Evolutionary conservation across 345 rosid genomes (phyloP).

Genomic region (Pugionium dolabratum): DNA sequence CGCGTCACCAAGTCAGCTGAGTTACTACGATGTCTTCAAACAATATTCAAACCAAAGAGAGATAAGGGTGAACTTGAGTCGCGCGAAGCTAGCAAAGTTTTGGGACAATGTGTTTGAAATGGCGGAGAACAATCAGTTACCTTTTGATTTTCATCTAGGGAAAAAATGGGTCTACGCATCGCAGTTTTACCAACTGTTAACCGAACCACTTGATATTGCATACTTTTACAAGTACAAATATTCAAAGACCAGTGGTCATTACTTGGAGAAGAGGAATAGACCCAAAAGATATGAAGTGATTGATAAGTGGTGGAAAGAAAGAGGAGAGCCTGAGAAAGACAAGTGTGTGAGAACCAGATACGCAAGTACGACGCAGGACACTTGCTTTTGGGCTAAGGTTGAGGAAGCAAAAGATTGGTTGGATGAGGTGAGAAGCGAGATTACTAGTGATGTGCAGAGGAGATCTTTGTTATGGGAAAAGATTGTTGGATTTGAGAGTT

Average conservation of each 20-base stretch:
- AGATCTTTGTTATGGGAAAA: constrained; percentile 37
- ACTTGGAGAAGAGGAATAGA: constrained; percentile 56
- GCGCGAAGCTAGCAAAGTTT: constrained; percentile 59
- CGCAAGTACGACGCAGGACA: constrained; percentile 73
- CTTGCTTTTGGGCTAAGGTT: constrained; percentile 85
- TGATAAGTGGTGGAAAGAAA: constrained; percentile 64
- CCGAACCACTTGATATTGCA: constrained; percentile 79
- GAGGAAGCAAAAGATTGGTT: constrained; percentile 73
- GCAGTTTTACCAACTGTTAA: constrained; percentile 65
- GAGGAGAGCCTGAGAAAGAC: background rate
- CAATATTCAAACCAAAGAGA: constrained; percentile 50
- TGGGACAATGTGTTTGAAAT: constrained; percentile 64
- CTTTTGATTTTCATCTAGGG: constrained; percentile 57
- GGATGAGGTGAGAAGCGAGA: constrained; percentile 45
- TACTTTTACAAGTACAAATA: constrained; percentile 49
- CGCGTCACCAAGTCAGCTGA: constrained; percentile 48
- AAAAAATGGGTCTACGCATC: constrained; percentile 69
- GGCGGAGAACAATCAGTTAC: constrained; percentile 67
- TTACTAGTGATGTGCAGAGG: constrained; percentile 31
- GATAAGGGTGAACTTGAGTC: constrained; percentile 57
- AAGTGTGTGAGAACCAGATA: constrained; percentile 46
- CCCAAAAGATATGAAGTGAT: constrained; percentile 66
- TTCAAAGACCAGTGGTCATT: constrained; percentile 49
- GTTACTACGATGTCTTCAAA: constrained; percentile 83
- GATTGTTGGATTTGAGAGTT: constrained; percentile 42